phyloP scores from a whole-genome alignment of 441 rosid genomes.

The Populus hybrid region DNA sequence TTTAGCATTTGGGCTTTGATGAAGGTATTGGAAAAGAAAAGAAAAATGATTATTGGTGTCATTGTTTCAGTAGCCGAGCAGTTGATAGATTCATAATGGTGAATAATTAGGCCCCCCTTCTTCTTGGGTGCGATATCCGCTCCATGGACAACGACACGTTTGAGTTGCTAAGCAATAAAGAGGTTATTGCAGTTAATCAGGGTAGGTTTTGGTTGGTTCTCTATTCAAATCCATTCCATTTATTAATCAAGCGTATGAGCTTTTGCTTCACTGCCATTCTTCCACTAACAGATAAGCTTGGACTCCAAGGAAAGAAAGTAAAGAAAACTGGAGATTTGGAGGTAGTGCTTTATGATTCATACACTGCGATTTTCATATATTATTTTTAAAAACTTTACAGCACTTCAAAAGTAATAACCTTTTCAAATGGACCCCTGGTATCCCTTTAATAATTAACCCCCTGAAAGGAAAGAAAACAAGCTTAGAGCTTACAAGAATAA shows the following conservation, averaged over 20 bases:
- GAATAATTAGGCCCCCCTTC: conserved; percentile 37
- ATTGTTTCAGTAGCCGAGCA: not conserved
- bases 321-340: not conserved
- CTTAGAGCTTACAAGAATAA: too few species aligned
- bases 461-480: too few species aligned
- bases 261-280: not conserved
- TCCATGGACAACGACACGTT: conserved; percentile 27
- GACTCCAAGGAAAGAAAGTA: not conserved
- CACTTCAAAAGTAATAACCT: too few species aligned
- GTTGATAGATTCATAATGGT: not conserved
- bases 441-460: too few species aligned
- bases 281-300: not conserved
- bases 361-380: too few species aligned
- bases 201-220: conserved; percentile 13
- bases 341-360: not conserved
- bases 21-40: conserved; percentile 23
- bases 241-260: too few species aligned
- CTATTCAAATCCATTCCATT: not conserved
- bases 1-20: conserved; percentile 53
- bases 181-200: conserved; percentile 45
- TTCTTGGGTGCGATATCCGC: conserved; percentile 42
- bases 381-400: too few species aligned
- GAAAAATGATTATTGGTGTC: not conserved
- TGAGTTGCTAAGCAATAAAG: conserved; percentile 35
- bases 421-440: too few species aligned